Evolutionary conservation across 2,329 filamentous ascomycete species (phyloP).

Genomic region (Phoma sp.): DNA sequence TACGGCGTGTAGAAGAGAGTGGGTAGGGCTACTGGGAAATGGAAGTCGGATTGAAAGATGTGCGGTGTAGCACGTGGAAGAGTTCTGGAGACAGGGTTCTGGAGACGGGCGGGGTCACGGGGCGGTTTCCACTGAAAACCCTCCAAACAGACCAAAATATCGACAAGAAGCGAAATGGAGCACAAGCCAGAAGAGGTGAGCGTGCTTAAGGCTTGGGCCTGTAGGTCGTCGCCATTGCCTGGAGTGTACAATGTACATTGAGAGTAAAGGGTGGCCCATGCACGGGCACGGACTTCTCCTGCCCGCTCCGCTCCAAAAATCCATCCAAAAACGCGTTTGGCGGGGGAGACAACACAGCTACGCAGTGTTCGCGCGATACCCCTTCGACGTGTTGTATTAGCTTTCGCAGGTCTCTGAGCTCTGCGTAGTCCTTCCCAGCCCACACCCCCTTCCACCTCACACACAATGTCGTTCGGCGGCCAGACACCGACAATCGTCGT

Average conservation of each 20-base stretch:
- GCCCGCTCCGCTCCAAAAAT: slow-evolving; percentile 29
- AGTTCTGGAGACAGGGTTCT: slow-evolving; percentile 2
- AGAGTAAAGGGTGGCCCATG: slow-evolving; percentile 6
- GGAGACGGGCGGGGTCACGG: slow-evolving; percentile 8
- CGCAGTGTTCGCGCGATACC: slow-evolving; percentile 23
- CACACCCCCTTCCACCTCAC: slow-evolving; percentile 10
- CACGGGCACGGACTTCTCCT: neutral
- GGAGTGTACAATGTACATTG: neutral
- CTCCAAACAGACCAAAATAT: neutral
- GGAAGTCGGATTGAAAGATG: neutral
- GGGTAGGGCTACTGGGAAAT: slow-evolving; percentile 1
- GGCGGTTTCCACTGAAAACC: neutral
- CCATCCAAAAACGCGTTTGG: slow-evolving; percentile 27
- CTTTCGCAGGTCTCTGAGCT: slow-evolving; percentile 25
- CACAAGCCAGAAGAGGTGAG: no score
- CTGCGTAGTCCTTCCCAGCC: slow-evolving; percentile 32
- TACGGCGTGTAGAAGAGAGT: neutral
- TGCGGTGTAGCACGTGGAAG: slow-evolving; percentile 14
- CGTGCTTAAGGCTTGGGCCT: no score
- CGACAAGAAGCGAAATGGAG: neutral
- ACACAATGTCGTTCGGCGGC: slow-evolving; percentile 90
- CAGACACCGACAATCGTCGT: slow-evolving; percentile 98
- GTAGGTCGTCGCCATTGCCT: neutral
- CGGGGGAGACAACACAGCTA: slow-evolving; percentile 35
- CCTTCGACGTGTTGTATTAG: slow-evolving; percentile 8